Evolutionary conservation across 768 basidiomycete species (phyloP).

Genomic region (Psilocybe subaeruginosa): DNA sequence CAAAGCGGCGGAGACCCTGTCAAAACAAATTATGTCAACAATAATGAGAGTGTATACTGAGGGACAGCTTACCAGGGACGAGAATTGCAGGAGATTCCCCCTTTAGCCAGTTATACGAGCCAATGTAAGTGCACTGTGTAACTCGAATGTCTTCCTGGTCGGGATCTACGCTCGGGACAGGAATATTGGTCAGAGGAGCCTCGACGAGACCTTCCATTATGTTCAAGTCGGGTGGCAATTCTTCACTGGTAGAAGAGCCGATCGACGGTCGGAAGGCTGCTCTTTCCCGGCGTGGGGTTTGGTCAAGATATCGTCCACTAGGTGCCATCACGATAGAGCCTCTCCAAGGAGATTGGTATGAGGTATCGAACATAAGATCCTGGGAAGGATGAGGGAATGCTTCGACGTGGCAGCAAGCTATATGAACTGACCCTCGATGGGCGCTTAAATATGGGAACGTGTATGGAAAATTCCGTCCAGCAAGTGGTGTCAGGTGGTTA

Average conservation of each 20-base stretch:
- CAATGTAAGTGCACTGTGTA: conserved; percentile 35
- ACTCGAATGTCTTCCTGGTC: conserved; percentile 31
- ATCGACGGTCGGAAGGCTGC: conserved; percentile 8
- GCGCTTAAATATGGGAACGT: conserved; percentile 15
- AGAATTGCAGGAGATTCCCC: conserved; percentile 49
- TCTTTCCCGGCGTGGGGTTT: conserved; percentile 8
- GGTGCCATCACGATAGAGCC: conserved; percentile 28
- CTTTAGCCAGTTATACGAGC: conserved; percentile 61
- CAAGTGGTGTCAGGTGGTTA: conserved; percentile 4
- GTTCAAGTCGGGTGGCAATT: conserved; percentile 35
- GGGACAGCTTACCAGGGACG: conserved; percentile 41
- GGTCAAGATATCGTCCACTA: conserved; percentile 16
- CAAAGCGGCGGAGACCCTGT: conserved; percentile 65
- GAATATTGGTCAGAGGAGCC: conserved; percentile 29
- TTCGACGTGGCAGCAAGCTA: conserved; percentile 1
- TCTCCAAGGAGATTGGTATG: conserved; percentile 28
- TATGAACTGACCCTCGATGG: not conserved
- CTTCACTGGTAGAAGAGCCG: conserved; percentile 15
- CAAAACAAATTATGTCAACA: not conserved
- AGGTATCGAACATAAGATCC: conserved; percentile 3
- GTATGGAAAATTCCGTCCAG: not conserved
- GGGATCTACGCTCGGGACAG: conserved; percentile 17
- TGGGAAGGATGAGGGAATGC: conserved; percentile 1
- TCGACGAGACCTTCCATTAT: conserved; percentile 37
- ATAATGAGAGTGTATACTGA: not conserved